These are phyloP conservation scores for Aaosphaeria arxii DNA, from an alignment of 2,329 filamentous ascomycete species.

Conservation along the genomic window DNA sequence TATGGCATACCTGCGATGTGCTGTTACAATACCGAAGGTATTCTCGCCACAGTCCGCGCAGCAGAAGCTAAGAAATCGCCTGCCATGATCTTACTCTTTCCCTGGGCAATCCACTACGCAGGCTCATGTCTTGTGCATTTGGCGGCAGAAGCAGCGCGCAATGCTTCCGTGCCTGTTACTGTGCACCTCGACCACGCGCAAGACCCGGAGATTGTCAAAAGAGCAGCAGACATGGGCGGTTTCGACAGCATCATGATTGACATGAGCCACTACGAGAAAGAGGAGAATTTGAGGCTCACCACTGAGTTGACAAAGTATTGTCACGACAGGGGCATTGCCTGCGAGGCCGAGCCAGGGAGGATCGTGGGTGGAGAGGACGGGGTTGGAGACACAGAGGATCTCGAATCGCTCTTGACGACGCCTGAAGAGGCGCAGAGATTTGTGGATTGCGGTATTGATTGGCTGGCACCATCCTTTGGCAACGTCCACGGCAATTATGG, in stretches of 20 bases:
- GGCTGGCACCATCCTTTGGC: conserved; percentile 68
- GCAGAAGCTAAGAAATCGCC: conserved; percentile 66
- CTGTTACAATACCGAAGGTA: conserved; percentile 68
- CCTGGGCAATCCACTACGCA: conserved; percentile 69
- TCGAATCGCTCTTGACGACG: conserved; percentile 61
- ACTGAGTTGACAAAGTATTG: conserved; percentile 58
- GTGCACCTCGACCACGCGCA: conserved; percentile 44
- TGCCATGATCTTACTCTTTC: conserved; percentile 70
- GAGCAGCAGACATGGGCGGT: conserved; percentile 41
- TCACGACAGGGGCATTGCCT: conserved; percentile 59
- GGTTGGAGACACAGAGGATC: conserved; percentile 61
- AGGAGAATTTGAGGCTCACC: conserved; percentile 62
- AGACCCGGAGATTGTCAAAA: conserved; percentile 36
- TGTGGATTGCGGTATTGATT: conserved; percentile 65
- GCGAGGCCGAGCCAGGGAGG: conserved; percentile 65
- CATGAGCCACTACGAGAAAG: conserved; percentile 67
- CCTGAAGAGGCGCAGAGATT: conserved; percentile 65
- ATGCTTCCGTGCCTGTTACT: conserved; percentile 37
- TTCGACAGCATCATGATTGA: conserved; percentile 74
- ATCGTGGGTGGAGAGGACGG: conserved; percentile 73
- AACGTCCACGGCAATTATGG: conserved; percentile 43
- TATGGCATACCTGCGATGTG: conserved; percentile 60
- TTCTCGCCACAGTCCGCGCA: conserved; percentile 66
- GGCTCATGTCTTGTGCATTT: conserved; percentile 46
- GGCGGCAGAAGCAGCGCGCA: conserved; percentile 41